Evolutionary conservation across 345 rosid species (phyloP), one percentile per base, ranked within the genome.

Genomic region (Arabidopsis suecica): DNA sequence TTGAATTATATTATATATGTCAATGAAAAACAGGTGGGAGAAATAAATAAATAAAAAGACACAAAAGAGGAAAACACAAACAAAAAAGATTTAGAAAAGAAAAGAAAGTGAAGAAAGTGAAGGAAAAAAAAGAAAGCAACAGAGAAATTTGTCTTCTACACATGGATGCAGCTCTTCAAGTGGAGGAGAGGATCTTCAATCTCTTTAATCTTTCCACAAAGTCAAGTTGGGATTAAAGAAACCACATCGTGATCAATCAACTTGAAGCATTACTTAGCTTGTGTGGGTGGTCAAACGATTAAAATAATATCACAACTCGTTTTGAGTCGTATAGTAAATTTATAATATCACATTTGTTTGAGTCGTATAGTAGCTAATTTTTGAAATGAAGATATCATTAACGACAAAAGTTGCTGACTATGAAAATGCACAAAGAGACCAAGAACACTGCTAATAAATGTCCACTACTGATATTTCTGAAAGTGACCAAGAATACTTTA

Each of bases 171-270:
- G 48, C 65, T 28, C 32, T 28, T 28, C 32, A 22, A 61, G 65
- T 61, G 65, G 65, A 59, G n/a, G 64, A 37, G 47, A 59, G 45
- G 65, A 60, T 61, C 11, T 40, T 61, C 18, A 38, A 61, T 18
- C 10, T 38, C 9, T 61, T 40, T 22, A 20, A 37, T 16, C 20
- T 12, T 61, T 61, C 65, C 11, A 61, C 0, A 40, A 40, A 61
- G 32, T 40, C 9, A 61, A 12, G 49, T 61, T 61, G 9, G 49
- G 65, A 40, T 23, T 61, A 61, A 61, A 61, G 66, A 61, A 23
- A 61, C 48, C 48, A 61, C 65, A 38, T 38, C 33, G 28, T 3
- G 3, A 3, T 1, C 48, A 38, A 38, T 9, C 48, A 60, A 61
- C 33, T 60, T 60, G 47, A 60, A 20, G 33, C 65, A 22, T 40